Base-by-base conservation (phyloP, 305 asterid species). In the Rubia balearica region DNA sequence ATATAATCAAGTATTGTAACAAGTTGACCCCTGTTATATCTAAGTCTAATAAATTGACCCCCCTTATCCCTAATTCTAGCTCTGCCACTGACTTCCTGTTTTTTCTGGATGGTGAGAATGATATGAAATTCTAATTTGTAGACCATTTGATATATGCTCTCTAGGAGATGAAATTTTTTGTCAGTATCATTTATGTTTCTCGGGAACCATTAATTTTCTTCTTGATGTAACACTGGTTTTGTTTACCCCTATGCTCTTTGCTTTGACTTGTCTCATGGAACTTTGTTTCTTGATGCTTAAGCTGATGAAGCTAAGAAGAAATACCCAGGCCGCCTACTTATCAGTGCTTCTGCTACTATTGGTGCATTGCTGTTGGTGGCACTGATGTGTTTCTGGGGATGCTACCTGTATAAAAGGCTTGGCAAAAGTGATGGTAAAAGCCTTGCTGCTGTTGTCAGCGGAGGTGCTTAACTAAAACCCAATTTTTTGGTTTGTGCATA, bases 351-450 rank as follows among this genome's bases (percentile, higher is more conserved):
- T 69, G 98, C 96, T 78, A 94, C 98, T 45, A 89, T 94, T 69
- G 98, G 96, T 75, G 98, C 95, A 2, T 82, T 94, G 84, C 97
- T 94, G 84, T 85, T 91, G 79, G 96, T 94, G 61, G 98, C 98
- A 57, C 90, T 94, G 16, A 94, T 94, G 98, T 94, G 98, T 84
- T 94, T 89, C 88, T 94, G 98, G 98, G 98, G 98, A 22, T 94
- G 99, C 80, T 88, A 82, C 83, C 85, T 91, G 75, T 89, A 91
- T 80, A 91, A 94, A 81, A 91, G 94, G 83, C 93, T 89, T 72
- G 95, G 93, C 70, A 94, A 91, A 88, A 83, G 83, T 75, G 96
- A 88, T 24, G 84, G 76, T 75, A 87, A 81, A 86, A 86, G 89
- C 81, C 90, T 91, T 48, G 98, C 89, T 9, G 85, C 83, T 78